phyloP scores from a whole-genome alignment of 768 basidiomycete species.

The Podaxis rugospora region DNA sequence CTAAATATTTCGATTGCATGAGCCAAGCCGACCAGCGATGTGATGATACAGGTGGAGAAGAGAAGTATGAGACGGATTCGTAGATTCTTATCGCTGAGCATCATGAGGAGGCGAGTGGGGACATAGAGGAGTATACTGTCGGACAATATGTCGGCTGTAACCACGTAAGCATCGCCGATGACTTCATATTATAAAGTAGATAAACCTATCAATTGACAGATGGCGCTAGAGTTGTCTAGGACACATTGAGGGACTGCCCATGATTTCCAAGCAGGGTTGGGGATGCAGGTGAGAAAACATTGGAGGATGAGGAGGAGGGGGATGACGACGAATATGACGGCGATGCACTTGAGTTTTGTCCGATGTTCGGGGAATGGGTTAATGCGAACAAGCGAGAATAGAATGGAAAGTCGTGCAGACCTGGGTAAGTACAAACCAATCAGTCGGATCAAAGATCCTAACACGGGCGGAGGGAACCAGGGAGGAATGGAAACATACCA shows the following conservation, averaged over 20 bases:
- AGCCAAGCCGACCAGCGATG: constrained; percentile 40
- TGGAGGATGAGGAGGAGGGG: constrained; percentile 36
- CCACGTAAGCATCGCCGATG: neutral
- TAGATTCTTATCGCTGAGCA: constrained; percentile 32
- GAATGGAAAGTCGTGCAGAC: constrained; percentile 45
- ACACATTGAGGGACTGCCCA: neutral
- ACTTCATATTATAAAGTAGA: neutral
- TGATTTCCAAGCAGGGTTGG: constrained; percentile 13
- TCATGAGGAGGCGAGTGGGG: constrained; percentile 40
- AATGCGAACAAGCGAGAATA: constrained; percentile 52
- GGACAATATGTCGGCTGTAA: constrained; percentile 21
- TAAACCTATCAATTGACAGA: constrained; percentile 8
- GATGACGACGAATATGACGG: constrained; percentile 25
- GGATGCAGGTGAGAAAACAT: constrained; percentile 40
- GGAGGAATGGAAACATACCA: constrained; percentile 23
- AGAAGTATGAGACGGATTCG: constrained; percentile 43
- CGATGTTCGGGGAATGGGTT: constrained; percentile 24
- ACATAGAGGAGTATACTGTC: constrained; percentile 41
- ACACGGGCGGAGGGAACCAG: neutral
- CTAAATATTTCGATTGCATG: constrained; percentile 39
- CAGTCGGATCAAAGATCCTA: neutral
- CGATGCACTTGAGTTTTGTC: constrained; percentile 20
- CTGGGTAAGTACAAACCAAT: constrained; percentile 16
- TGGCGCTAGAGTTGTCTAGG: neutral
- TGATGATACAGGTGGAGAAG: constrained; percentile 50